These are phyloP conservation scores for Phialophora chinensis DNA, from an alignment of 2,329 filamentous ascomycete genomes.

Conservation along the genomic window DNA sequence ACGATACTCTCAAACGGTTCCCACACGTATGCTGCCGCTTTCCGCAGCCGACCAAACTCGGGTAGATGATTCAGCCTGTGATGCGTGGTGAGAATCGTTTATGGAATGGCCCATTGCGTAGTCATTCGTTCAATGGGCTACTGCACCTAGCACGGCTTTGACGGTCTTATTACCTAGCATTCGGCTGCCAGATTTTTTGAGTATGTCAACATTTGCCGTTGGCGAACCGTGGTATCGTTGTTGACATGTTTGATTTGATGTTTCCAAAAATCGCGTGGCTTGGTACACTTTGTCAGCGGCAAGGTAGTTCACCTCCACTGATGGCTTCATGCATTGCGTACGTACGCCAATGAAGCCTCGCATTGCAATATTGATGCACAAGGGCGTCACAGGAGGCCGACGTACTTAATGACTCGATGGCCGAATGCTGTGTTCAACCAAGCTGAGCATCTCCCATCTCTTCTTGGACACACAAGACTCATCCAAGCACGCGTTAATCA, in stretches of 20 bases:
- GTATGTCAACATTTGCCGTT: not conserved
- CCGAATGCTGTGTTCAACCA: no score
- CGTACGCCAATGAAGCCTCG: no score
- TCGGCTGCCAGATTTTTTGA: no score
- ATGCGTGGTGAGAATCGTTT: not conserved
- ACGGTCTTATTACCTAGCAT: no score
- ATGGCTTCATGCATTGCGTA: not conserved
- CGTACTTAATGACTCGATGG: no score
- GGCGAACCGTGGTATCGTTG: not conserved
- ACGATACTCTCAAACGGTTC: not conserved
- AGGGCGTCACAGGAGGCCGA: no score
- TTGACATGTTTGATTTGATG: slow-evolving; percentile 2
- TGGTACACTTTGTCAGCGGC: slow-evolving; percentile 10
- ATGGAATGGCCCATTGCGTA: not conserved
- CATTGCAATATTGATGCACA: no score
- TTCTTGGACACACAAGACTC: not conserved
- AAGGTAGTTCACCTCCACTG: not conserved
- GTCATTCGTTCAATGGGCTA: not conserved
- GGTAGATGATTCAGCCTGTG: slow-evolving; percentile 3
- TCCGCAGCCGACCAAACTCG: not conserved
- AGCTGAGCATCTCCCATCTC: no score
- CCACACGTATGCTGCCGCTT: no score
- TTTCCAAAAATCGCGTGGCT: not conserved
- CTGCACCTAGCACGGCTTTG: no score
- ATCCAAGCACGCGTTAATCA: not conserved